Evolutionary conservation across 352 stramenopile genomes (phyloP).

Genomic region (Phytophthora sansomeana): DNA sequence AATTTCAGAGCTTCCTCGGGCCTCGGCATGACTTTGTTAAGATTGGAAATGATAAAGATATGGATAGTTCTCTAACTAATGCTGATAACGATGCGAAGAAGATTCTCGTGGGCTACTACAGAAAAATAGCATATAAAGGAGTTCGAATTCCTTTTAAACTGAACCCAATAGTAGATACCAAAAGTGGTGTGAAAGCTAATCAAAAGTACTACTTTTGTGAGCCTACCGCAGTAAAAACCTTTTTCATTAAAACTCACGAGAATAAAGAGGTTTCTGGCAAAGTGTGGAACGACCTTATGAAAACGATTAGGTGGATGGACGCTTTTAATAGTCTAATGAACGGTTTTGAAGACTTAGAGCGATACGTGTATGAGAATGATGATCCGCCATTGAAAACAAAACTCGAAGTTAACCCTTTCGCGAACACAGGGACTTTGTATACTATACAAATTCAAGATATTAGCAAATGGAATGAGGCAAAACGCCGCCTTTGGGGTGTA

Average conservation of each 20-base stretch:
- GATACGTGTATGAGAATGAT: constrained; percentile 27
- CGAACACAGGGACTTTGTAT: too few relatives aligned
- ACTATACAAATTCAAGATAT: too few relatives aligned
- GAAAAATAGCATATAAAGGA: constrained; percentile 13
- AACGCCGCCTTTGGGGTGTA: too few relatives aligned
- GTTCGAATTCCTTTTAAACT: constrained; percentile 27
- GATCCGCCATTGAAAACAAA: constrained; percentile 19
- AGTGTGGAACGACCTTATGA: constrained; percentile 23
- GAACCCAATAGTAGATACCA: constrained; percentile 26
- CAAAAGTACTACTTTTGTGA: constrained; percentile 31
- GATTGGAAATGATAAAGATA: constrained; percentile 26
- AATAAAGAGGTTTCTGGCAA: constrained; percentile 29
- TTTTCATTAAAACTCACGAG: constrained; percentile 26
- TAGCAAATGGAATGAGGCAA: too few relatives aligned
- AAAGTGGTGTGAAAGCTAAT: constrained; percentile 21
- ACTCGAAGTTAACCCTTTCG: too few relatives aligned
- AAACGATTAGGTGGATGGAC: constrained; percentile 33
- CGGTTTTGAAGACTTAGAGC: constrained; percentile 31
- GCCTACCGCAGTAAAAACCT: constrained; percentile 24
- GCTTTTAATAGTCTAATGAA: constrained; percentile 20
- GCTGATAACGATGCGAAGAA: constrained; percentile 32
- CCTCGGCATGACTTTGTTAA: too few relatives aligned
- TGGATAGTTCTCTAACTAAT: constrained; percentile 22
- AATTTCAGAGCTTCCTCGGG: too few relatives aligned
- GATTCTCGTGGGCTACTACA: constrained; percentile 29